phyloP scores from a whole-genome alignment of 306 rosid genomes.

The Macrotyloma uniflorum region DNA sequence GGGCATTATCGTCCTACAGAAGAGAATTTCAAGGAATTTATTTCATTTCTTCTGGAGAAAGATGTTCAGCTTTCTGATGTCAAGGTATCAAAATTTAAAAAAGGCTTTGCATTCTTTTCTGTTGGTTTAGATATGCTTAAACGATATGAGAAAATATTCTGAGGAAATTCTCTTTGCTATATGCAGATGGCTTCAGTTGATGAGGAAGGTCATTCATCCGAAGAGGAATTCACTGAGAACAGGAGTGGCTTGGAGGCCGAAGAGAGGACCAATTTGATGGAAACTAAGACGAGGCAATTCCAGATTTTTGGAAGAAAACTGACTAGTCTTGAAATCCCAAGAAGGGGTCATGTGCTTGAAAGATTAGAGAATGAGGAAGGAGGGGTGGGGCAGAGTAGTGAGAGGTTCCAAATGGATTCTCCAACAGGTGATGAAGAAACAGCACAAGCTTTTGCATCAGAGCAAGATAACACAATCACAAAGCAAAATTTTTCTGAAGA shows the following conservation, averaged over 20 bases:
- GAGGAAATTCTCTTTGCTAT: conserved; percentile 37
- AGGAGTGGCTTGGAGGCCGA: conserved; percentile 53
- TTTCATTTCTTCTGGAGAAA: conserved; percentile 64
- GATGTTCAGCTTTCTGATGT: conserved; percentile 69
- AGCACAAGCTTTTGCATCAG: conserved; percentile 22
- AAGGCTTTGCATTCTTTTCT: conserved; percentile 22
- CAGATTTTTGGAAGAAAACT: conserved; percentile 39
- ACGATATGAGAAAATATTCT: conserved; percentile 18
- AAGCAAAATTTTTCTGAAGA: conserved; percentile 51
- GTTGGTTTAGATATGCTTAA: conserved; percentile 5
- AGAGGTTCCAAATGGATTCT: conserved; percentile 36
- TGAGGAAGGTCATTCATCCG: conserved; percentile 62
- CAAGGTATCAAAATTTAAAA: conserved; percentile 50
- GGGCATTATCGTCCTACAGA: conserved; percentile 89
- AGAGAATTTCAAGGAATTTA: conserved; percentile 77
- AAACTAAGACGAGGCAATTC: conserved; percentile 38
- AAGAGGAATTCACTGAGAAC: conserved; percentile 59
- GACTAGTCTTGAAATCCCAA: conserved; percentile 60
- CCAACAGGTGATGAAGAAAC: conserved; percentile 33
- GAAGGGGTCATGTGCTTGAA: conserved; percentile 31
- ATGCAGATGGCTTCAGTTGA: conserved; percentile 72
- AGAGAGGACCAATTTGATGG: conserved; percentile 43
- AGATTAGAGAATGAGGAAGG: conserved; percentile 36
- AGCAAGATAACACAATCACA: conserved; percentile 38
- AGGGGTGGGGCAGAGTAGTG: conserved; percentile 13